phyloP scores from a whole-genome alignment of 345 rosid species.

The Rhizophora mangle region DNA sequence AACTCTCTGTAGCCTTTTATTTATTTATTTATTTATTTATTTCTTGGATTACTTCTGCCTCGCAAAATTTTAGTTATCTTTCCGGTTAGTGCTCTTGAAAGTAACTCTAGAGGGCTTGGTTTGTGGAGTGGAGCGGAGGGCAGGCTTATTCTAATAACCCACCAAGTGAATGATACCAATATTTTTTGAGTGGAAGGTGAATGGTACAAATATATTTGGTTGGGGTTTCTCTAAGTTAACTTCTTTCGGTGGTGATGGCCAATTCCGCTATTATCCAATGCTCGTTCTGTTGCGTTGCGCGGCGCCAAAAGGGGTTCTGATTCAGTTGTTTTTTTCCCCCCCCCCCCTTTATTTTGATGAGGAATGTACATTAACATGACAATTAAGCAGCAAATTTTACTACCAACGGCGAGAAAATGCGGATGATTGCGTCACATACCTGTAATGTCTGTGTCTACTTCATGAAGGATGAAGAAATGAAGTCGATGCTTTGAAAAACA shows the following conservation, averaged over 20 bases:
- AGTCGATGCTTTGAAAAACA: too few species aligned
- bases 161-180: constrained; percentile 5
- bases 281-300: too few species aligned
- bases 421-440: too few species aligned
- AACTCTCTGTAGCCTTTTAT: not conserved
- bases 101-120: not conserved
- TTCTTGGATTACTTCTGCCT: not conserved
- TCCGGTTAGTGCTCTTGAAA: not conserved
- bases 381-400: too few species aligned
- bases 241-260: constrained; percentile 24
- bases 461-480: too few species aligned
- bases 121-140: not conserved
- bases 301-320: not conserved
- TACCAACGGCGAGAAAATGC: too few species aligned
- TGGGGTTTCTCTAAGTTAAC: constrained; percentile 1
- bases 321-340: not conserved
- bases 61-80: not conserved
- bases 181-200: constrained; percentile 4
- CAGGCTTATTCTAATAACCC: constrained; percentile 4
- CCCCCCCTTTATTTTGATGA: too few species aligned
- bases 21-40: not conserved
- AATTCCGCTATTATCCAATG: not conserved
- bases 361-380: too few species aligned
- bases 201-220: not conserved
- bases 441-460: too few species aligned